These are phyloP conservation scores for Pythium biforme DNA, from an alignment of 352 stramenopile species.

Conservation along the genomic window DNA sequence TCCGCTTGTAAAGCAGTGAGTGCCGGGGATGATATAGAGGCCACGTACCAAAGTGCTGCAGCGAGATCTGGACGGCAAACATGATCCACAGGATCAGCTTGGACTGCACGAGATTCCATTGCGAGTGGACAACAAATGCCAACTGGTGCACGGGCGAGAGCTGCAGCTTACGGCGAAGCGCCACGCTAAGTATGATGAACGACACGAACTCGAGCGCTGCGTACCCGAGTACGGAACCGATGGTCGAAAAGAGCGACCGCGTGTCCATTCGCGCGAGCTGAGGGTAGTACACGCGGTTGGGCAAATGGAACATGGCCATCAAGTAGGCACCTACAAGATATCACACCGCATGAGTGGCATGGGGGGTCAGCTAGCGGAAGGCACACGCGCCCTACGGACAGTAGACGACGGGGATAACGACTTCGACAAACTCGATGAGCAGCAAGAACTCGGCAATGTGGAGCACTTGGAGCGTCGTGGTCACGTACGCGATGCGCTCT, in stretches of 20 bases:
- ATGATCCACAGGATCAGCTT: slow-evolving; percentile 8
- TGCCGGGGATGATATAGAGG: no score
- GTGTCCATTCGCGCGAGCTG: no score
- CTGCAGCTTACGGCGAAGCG: neutral
- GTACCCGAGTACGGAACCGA: no score
- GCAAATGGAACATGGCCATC: slow-evolving; percentile 13
- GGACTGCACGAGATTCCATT: slow-evolving; percentile 25
- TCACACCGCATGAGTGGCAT: neutral
- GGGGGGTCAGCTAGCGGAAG: no score
- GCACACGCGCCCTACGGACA: slow-evolving; percentile 2
- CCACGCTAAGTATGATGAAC: neutral
- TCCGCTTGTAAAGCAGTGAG: no score
- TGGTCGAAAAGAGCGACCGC: no score
- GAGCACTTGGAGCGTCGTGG: slow-evolving; percentile 6
- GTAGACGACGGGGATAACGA: slow-evolving; percentile 13
- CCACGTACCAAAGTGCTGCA: no score
- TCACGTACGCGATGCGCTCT: slow-evolving; percentile 1
- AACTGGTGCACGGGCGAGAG: slow-evolving; percentile 21
- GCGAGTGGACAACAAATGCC: slow-evolving; percentile 31
- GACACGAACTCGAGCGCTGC: neutral
- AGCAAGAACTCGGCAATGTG: slow-evolving; percentile 18
- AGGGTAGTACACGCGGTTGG: slow-evolving; percentile 28
- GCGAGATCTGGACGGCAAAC: no score
- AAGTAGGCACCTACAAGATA: slow-evolving; percentile 22
- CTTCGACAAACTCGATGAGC: slow-evolving; percentile 16